Conservation (phyloP, 225 moss, liverwort and hornwort genomes). For the Neckera pumila region DNA sequence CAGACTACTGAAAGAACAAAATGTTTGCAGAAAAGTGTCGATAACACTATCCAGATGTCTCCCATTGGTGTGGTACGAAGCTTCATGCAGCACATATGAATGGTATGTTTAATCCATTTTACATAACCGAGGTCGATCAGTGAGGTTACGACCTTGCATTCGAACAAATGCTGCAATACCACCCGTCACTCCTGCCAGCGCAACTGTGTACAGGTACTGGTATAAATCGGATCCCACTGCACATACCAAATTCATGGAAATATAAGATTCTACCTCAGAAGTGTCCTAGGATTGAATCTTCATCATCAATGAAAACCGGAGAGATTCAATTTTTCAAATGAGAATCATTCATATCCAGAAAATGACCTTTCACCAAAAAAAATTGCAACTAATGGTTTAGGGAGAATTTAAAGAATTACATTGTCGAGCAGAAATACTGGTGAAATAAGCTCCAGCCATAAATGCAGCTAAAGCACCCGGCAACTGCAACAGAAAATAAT, state of each 20-base stretch:
- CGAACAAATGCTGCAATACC: conserved; percentile 67
- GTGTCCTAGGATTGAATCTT: not conserved
- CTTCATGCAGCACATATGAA: not conserved
- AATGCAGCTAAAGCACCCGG: conserved; percentile 65
- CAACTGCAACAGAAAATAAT: conserved; percentile 47
- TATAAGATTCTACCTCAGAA: not conserved
- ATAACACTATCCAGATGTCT: conserved; percentile 12
- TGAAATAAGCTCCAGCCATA: conserved; percentile 69
- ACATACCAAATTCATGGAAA: not conserved
- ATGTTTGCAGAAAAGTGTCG: conserved; percentile 4
- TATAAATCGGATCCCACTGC: conserved; percentile 76
- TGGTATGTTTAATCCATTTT: conserved; percentile 19
- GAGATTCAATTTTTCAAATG: not conserved
- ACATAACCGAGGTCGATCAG: conserved; percentile 89
- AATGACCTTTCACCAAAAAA: not conserved
- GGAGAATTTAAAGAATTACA: conserved; percentile 20
- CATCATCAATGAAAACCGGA: not conserved
- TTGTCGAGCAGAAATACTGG: conserved; percentile 68
- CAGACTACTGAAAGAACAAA: not conserved
- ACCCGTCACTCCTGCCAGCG: conserved; percentile 75
- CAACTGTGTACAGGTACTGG: conserved; percentile 73
- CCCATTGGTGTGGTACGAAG: not conserved
- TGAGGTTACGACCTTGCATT: conserved; percentile 82
- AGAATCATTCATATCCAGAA: not conserved
- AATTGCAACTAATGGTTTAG: not conserved